Evolutionary conservation across 2,329 filamentous ascomycete genomes (phyloP).

Genomic region (Myriosclerotinia scirpicola): DNA sequence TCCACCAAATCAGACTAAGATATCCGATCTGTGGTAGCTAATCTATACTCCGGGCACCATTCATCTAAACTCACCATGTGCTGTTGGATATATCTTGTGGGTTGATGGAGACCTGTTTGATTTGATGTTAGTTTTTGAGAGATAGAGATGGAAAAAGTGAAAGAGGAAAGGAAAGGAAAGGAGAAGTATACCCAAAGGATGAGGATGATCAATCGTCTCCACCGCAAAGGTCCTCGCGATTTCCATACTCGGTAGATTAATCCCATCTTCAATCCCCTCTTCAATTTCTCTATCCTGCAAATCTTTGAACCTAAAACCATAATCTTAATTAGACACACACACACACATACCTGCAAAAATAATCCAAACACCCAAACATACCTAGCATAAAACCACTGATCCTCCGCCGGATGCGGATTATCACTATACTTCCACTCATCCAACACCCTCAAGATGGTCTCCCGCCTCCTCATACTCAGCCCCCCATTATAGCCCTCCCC

Average conservation of each 20-base stretch:
- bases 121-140: not conserved
- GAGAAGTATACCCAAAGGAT: conserved; percentile 35
- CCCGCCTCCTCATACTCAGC: conserved; percentile 43
- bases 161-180: too few species aligned
- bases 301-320: conserved; percentile 29
- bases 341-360: not conserved
- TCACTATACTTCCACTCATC: conserved; percentile 35
- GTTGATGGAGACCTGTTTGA: conserved; percentile 33
- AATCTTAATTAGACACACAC: not conserved
- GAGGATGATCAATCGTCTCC: conserved; percentile 39
- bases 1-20: not conserved
- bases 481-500: conserved; percentile 43
- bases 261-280: conserved; percentile 32
- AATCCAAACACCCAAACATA: conserved; percentile 17
- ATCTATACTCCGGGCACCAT: conserved; percentile 36
- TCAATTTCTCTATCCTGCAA: conserved; percentile 31
- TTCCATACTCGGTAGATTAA: conserved; percentile 38
- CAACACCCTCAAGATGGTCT: conserved; percentile 40
- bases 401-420: conserved; percentile 35
- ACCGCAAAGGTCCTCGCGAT: conserved; percentile 40
- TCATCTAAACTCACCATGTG: conserved; percentile 33
- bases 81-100: conserved; percentile 33
- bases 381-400: conserved; percentile 40
- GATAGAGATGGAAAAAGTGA: not conserved
- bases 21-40: conserved; percentile 26